These are phyloP conservation scores for Ceratobasidium sp. DNA, from an alignment of 1,284 basidiomycete species.

Conservation along the genomic window DNA sequence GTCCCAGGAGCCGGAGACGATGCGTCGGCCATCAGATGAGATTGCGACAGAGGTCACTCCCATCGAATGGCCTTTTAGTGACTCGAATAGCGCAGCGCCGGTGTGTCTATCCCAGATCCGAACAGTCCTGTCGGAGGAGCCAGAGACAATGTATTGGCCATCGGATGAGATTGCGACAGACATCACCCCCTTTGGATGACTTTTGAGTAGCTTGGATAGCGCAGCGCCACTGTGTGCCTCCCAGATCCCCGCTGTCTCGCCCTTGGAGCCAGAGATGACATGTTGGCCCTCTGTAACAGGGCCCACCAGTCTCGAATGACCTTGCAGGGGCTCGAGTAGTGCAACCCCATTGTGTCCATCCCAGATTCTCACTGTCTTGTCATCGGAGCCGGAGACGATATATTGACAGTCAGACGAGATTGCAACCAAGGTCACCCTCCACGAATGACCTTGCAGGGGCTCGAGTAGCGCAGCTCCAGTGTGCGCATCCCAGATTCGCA, in stretches of 20 bases:
- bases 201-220: constrained; percentile 64
- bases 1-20: constrained; percentile 87
- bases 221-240: constrained; percentile 73
- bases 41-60: constrained; percentile 88
- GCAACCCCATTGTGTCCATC: background rate
- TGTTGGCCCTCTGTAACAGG: constrained; percentile 86
- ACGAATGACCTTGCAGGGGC: no score
- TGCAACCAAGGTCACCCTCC: no score
- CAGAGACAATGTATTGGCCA: constrained; percentile 82
- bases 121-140: constrained; percentile 83
- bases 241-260: constrained; percentile 90
- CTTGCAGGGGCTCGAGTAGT: constrained; percentile 57
- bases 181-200: constrained; percentile 78
- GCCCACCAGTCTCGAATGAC: constrained; percentile 91
- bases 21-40: constrained; percentile 80
- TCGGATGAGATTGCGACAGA: constrained; percentile 84
- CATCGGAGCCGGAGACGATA: no score
- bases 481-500: background rate
- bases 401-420: no score
- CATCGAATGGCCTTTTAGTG: constrained; percentile 82
- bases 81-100: constrained; percentile 72
- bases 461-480: background rate
- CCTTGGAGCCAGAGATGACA: constrained; percentile 86
- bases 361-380: no score
- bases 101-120: constrained; percentile 86